Conservation (phyloP, 2,329 filamentous ascomycete genomes). For the Aspergillus melleus region DNA sequence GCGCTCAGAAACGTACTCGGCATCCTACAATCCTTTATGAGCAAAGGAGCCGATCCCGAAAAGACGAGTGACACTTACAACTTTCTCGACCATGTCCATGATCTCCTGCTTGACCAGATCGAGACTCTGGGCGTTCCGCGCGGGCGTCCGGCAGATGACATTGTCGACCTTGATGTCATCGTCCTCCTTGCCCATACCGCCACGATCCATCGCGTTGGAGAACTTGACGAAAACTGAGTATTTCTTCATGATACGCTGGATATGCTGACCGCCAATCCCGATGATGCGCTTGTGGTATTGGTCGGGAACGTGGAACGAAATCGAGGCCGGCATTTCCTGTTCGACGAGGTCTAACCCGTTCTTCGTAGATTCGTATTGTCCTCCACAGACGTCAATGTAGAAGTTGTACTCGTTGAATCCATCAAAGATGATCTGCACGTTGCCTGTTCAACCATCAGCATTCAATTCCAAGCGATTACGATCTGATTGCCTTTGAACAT, state of each 20-base stretch:
- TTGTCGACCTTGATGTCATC: constrained; percentile 99
- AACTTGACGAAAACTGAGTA: constrained; percentile 99
- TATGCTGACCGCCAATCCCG: constrained; percentile 96
- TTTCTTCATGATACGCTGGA: constrained; percentile 99
- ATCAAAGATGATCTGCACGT: constrained; percentile 98
- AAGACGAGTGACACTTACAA: constrained; percentile 54
- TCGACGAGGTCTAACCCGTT: constrained; percentile 90
- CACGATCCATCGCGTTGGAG: constrained; percentile 97
- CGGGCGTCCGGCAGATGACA: constrained; percentile 95
- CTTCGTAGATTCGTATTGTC: constrained; percentile 90
- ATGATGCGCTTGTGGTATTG: constrained; percentile 99
- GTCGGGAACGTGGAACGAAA: constrained; percentile 98
- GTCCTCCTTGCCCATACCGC: constrained; percentile 88
- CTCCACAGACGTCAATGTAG: constrained; percentile 95
- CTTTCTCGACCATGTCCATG: constrained; percentile 98
- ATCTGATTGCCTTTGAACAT: constrained; percentile 28
- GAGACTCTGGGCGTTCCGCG: constrained; percentile 92
- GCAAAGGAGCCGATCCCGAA: background rate
- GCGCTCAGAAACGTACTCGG: constrained; percentile 92
- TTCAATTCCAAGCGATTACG: background rate
- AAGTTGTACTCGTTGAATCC: constrained; percentile 99
- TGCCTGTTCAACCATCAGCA: constrained; percentile 52
- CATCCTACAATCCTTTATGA: constrained; percentile 60
- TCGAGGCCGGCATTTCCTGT: constrained; percentile 98
- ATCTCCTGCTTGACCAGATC: constrained; percentile 99